Conservation (phyloP, 352 stramenopile species). For the Phytophthora pinifolia region DNA sequence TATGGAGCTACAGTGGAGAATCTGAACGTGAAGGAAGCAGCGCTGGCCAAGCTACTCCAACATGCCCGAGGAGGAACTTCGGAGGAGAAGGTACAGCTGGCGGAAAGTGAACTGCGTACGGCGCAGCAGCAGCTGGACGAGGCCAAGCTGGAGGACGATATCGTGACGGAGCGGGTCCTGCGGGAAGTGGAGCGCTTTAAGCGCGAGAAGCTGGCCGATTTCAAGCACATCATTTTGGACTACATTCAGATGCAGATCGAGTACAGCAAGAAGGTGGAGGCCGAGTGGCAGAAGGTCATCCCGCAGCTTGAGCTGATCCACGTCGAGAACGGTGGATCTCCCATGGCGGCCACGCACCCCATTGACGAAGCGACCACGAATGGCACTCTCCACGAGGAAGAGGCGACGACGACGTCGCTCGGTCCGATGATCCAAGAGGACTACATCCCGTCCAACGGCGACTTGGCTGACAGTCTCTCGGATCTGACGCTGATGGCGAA, state of each 20-base stretch:
- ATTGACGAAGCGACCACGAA: slow-evolving; percentile 28
- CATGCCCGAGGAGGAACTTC: slow-evolving; percentile 38
- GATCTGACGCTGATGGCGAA: slow-evolving; percentile 53
- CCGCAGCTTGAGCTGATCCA: slow-evolving; percentile 74
- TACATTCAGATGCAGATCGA: slow-evolving; percentile 98
- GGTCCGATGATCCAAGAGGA: slow-evolving; percentile 66
- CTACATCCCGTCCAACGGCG: slow-evolving; percentile 67
- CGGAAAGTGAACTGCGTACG: slow-evolving; percentile 71
- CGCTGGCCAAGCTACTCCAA: slow-evolving; percentile 67
- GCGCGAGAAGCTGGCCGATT: slow-evolving; percentile 93
- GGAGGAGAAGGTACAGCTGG: slow-evolving; percentile 90
- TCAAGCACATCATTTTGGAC: slow-evolving; percentile 95
- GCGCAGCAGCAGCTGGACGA: slow-evolving; percentile 87
- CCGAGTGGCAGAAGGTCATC: slow-evolving; percentile 80
- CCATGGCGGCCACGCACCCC: slow-evolving; percentile 40
- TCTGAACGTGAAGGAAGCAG: slow-evolving; percentile 80
- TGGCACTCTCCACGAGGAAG: slow-evolving; percentile 16
- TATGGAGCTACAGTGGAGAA: slow-evolving; percentile 89
- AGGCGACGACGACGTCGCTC: slow-evolving; percentile 15
- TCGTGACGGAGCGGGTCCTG: slow-evolving; percentile 93
- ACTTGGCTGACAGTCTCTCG: slow-evolving; percentile 50
- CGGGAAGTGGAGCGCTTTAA: slow-evolving; percentile 98
- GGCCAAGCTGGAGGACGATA: slow-evolving; percentile 93
- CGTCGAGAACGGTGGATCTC: slow-evolving; percentile 45
- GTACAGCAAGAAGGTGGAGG: slow-evolving; percentile 94